Conservation (phyloP, 2,329 filamentous ascomycete species). For the Colletotrichum karsti region DNA sequence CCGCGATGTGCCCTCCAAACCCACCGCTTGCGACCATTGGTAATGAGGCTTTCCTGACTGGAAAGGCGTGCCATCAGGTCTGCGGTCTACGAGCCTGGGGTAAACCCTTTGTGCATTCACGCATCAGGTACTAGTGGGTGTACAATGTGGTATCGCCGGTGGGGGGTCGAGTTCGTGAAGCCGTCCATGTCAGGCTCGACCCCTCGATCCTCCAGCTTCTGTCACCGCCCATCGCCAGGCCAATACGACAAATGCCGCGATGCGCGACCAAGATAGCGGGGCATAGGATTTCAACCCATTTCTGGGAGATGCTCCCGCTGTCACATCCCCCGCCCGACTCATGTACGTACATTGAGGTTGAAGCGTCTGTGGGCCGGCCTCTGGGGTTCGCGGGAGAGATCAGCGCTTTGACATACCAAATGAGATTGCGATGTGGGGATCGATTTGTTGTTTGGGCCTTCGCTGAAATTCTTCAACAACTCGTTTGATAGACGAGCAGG, state of each 20-base stretch:
- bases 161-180: no score
- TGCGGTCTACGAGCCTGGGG: neutral
- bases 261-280: neutral
- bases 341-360: neutral
- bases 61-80: neutral
- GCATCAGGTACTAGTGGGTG: neutral
- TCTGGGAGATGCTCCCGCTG: neutral
- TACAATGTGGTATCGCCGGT: neutral
- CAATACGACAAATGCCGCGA: neutral
- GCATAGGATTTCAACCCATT: neutral
- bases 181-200: neutral
- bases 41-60: neutral
- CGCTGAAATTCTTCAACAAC: neutral
- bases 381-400: neutral
- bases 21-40: neutral
- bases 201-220: neutral
- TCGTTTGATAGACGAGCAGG: neutral
- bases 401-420: neutral
- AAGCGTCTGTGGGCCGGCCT: neutral
- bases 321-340: neutral
- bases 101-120: conserved; percentile 5
- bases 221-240: neutral
- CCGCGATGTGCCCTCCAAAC: neutral
- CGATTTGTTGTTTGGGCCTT: neutral
- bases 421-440: neutral